Evolutionary conservation across 2,329 filamentous ascomycete species (phyloP), one percentile per base, ranked within the genome.

Genomic region (Akanthomyces lecanii): DNA sequence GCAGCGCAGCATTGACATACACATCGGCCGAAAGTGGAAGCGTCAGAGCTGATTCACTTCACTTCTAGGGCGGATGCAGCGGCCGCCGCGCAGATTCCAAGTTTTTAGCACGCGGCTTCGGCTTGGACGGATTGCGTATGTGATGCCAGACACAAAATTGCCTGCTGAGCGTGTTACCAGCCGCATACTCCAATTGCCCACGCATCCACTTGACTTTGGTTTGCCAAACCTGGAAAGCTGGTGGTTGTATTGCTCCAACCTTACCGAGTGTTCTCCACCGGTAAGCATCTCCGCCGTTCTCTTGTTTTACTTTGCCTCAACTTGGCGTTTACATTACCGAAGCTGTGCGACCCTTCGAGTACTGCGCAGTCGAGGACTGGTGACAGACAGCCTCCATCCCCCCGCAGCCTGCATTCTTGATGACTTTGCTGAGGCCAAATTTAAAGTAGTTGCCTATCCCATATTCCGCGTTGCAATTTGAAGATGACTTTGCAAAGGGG

Each of bases 271-370:
- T 11, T 53, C 12, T 33, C 14, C 2, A n/a, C 23, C 14, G 36
- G 12, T 4, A 23, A 36, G 33, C 5, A 52, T 23, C 7, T 11
- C 4, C 30, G 33, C 12, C 14, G 18, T 48, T 21, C 10, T 47
- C 25, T 40, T 33, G 38, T 45, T 52, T 53, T 44, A 25, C 28
- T 23, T 33, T 61, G 38, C 11, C 23, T 44, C 48, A 23, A 38
- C 40, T 61, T 45, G 48, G 25, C 25, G 40, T 53, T 61, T 61
- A 53, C n/a, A n/a, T 61, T 53, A 40, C 58, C 58, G 58, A 61
- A 28, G 12, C 36, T 16, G 58, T 61, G 38, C 28, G 28, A 61
- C 25, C 10, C 36, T 14, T 21, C 16, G 21, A 59, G n/a, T 18
- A 14, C 38, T 40, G 38, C n/a, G 23, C 40, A 14, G 28, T 30